Percentiles rank a stretch among this genome's conserved stretches.
phyloP scores from a whole-genome alignment of 2,329 filamentous ascomycete species.

The Aspergillus sp. region DNA sequence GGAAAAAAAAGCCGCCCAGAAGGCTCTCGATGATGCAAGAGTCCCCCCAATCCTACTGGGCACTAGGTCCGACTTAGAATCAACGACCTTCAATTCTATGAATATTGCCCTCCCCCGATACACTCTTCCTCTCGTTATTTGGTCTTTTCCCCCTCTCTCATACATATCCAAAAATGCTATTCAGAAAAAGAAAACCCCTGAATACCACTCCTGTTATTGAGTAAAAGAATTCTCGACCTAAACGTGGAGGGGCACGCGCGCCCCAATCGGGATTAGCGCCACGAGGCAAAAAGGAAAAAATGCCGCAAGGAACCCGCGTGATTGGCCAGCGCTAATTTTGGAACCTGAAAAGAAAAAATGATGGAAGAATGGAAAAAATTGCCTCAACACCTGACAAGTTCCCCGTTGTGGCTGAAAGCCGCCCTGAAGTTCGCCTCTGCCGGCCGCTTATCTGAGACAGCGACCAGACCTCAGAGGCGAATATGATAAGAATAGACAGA shows the following conservation, averaged over 20 bases:
- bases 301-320: conserved; percentile 13
- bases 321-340: conserved; percentile 19
- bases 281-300: conserved; percentile 15
- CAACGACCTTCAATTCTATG: no score
- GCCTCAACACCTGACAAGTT: neutral
- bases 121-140: neutral
- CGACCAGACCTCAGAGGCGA: neutral
- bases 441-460: neutral
- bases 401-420: neutral
- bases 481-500: no score
- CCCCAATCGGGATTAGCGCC: conserved; percentile 6
- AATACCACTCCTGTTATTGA: neutral
- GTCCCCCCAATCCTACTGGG: neutral
- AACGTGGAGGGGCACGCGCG: neutral
- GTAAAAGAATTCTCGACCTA: neutral
- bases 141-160: neutral
- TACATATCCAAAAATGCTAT: neutral
- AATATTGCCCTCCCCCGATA: neutral
- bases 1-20: no score
- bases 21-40: conserved; percentile 1
- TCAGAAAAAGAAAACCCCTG: no score
- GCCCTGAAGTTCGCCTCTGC: neutral
- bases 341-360: conserved; percentile 1
- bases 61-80: neutral
- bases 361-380: conserved; percentile 8